phyloP scores from a whole-genome alignment of 208 protist species.

The Pavlovales sp. region DNA sequence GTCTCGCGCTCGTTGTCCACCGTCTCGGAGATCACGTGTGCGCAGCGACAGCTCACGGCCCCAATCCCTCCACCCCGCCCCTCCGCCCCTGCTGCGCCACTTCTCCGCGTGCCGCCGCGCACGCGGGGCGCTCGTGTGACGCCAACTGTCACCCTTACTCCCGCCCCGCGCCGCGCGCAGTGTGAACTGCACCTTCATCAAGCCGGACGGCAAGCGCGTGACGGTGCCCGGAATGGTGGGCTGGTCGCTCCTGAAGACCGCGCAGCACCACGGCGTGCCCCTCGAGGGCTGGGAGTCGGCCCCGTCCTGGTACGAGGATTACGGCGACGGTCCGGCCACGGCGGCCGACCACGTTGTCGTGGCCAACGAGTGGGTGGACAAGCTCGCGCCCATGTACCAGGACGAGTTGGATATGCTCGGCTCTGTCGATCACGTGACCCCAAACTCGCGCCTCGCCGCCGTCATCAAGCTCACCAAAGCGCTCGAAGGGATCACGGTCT shows the following conservation, averaged over 20 bases:
- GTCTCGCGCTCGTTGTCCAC: too few species aligned
- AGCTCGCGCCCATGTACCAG: not conserved
- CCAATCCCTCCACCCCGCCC: too few species aligned
- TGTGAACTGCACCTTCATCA: conserved; percentile 14
- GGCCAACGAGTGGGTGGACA: not conserved
- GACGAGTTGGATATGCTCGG: not conserved
- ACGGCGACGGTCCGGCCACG: not conserved
- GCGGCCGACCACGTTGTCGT: conserved; percentile 21
- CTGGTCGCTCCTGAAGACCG: conserved; percentile 31
- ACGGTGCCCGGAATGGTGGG: conserved; percentile 25
- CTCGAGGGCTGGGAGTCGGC: not conserved
- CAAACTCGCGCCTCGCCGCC: conserved; percentile 6
- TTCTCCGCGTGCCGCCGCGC: too few species aligned
- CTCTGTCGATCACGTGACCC: not conserved
- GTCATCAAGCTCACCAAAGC: conserved; percentile 28
- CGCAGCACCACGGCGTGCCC: conserved; percentile 16
- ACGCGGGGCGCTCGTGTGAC: too few species aligned
- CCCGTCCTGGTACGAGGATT: not conserved
- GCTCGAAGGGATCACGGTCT: conserved; percentile 22
- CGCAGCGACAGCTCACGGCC: too few species aligned
- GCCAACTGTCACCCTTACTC: too few species aligned
- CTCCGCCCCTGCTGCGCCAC: too few species aligned
- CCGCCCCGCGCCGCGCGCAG: conserved; percentile 5
- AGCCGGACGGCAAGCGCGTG: not conserved
- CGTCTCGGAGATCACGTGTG: too few species aligned